Base-by-base conservation (phyloP, 208 protist species). In the Acanthamoeba healyi region DNA sequence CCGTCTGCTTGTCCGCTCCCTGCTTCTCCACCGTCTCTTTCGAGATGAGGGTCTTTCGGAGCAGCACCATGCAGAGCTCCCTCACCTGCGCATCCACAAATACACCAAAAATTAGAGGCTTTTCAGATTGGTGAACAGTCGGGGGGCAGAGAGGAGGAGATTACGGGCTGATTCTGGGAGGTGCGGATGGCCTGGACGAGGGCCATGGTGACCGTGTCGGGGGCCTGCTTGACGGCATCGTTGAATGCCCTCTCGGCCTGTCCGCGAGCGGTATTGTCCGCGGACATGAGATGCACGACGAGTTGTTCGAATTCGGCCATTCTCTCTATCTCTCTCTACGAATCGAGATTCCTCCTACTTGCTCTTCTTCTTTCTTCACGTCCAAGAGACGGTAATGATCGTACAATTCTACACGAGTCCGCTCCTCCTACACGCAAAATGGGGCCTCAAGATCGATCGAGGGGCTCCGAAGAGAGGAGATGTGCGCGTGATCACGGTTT, bases 271-370 rank as follows among this genome's bases (percentile, higher is more conserved):
- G 15, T 32, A 40, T 87, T 87, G 77, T 87, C 77, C 29, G 77
- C 10, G 44, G 77, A 87, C 77, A 87, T 87, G 7, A 87, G 77
- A 2, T 58, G 77, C 7, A 61, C 29, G 77, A 87, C 58, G 29
- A 87, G 77, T 22, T 51, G 40, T 58, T 87, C 77, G 24, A 87
- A 87, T 24, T 87, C 77, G 29, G 40, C 77, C 46, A 87, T 87
- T 36, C 44, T 77, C 17, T 58, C 46, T 10, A n/a, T n/a, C n/a
- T n/a, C 17, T 51, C 46, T 51, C 10, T 51, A 19, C 46, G 46
- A 15, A 51, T 51, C 46, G 46, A n/a, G n/a, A 51, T 58, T 58
- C 17, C 7, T 58, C 17, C 22, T 56, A 7, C 22, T 22, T 49
- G 44, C 4, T 49, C 51, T 58, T 58, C 51, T 49, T 49, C 44